Evolutionary conservation across 75 land plant species (phyloP).

Genomic region (Pinus taeda): DNA sequence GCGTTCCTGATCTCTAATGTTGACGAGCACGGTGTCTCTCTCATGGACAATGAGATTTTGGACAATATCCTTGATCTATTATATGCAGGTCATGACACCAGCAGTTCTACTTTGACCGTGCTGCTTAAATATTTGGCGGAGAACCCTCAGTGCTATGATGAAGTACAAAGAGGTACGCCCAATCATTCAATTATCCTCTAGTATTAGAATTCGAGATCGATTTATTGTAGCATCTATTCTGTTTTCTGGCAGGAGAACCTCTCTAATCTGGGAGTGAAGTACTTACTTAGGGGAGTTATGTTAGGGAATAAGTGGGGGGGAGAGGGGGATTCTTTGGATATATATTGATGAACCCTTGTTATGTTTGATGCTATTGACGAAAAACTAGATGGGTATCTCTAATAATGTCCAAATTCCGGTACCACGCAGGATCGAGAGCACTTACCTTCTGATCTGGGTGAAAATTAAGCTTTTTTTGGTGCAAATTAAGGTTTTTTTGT

Average conservation of each 20-base stretch:
- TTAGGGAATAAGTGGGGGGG: conserved; percentile 2
- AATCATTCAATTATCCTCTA: conserved; percentile 34
- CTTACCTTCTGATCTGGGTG: too few species aligned
- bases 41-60: conserved; percentile 14
- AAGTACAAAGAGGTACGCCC: conserved; percentile 15
- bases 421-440: too few species aligned
- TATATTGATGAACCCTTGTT: not conserved
- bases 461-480: too few species aligned
- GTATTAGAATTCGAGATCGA: not conserved
- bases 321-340: conserved; percentile 7
- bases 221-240: not conserved
- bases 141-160: conserved; percentile 7
- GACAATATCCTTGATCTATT: conserved; percentile 17
- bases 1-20: conserved; percentile 1
- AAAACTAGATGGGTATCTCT: too few species aligned
- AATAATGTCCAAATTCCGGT: too few species aligned
- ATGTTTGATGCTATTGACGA: too few species aligned
- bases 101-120: conserved; percentile 1
- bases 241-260: not conserved
- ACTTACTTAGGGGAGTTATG: conserved; percentile 22
- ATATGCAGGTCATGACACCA: conserved; percentile 24
- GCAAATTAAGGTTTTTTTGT: too few species aligned
- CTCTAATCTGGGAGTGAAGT: too few species aligned
- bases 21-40: not conserved
- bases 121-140: conserved; percentile 8